Evolutionary conservation across 257 asterid genomes (phyloP), one percentile per base, ranked within the genome.

Genomic region (Ophiorrhiza pumila): DNA sequence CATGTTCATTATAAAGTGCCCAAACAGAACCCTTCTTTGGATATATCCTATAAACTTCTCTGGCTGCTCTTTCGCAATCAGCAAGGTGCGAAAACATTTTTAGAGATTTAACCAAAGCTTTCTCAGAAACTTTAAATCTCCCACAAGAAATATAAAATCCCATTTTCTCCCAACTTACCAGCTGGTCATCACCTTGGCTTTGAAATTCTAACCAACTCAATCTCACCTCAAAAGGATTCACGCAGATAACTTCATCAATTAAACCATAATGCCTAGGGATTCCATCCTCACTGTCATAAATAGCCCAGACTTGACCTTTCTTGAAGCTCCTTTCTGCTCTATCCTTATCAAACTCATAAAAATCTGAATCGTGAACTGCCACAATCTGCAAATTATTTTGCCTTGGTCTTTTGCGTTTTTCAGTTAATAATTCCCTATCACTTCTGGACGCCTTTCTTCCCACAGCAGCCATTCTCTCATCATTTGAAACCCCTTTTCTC

Each of bases 221-320:
- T 60, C 65, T 81, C 78, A 85, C 90, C 83, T 86, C 82, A 69
- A 94, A 94, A 14, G 99, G 96, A 72, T 86, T 85, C 80, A 78
- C 39, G 2, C 91, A 85, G 65, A 85, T 78, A 25, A 90, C 81
- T 74, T 85, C 83, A 70, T 94, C 86, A 56, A 94, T 81, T 77
- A 88, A 75, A n/a, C 88, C 97, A 75, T 91, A 91, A 52, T 88
- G 94, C 80, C 96, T 79, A 0, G 99, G 97, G 89, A 87, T 86
- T 79, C 93, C 93, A 75, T 87, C 96, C 41, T 70, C 83, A 17
- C 86, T 88, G n/a, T 88, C 97, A 59, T 90, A 94, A 52, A 85
- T 73, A 34, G 97, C 99, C 97, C 97, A 94, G 41, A 94, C 91
- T 73, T 94, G 99, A 41, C 97, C 97, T 84, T 81, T 86, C 91